Conservation (phyloP, 306 rosid species). For the Sechiopsis laciniata region DNA sequence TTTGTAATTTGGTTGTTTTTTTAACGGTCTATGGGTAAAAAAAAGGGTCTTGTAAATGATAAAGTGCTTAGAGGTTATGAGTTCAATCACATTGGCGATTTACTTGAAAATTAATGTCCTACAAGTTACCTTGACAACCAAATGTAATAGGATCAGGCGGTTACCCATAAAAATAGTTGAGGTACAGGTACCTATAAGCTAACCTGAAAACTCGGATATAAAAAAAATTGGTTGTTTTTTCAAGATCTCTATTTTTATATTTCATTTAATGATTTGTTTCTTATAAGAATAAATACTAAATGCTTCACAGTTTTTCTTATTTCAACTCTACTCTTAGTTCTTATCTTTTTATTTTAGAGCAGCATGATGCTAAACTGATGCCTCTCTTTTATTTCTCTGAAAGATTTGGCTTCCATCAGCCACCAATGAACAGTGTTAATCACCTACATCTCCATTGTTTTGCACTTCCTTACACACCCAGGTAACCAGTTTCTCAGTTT, state of each 20-base stretch:
- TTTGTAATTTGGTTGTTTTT: neutral
- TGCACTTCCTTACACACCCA: conserved; percentile 72
- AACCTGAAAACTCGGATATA: too few species aligned
- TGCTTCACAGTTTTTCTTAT: neutral
- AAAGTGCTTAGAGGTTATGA: too few species aligned
- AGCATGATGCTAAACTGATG: neutral
- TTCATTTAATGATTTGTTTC: neutral
- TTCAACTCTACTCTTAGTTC: conserved; percentile 1
- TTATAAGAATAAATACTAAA: neutral
- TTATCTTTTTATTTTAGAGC: neutral
- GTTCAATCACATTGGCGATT: too few species aligned
- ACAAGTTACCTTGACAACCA: too few species aligned
- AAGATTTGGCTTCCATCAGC: conserved; percentile 96
- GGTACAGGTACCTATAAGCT: too few species aligned
- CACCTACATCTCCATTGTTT: conserved; percentile 84
- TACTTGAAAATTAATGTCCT: too few species aligned
- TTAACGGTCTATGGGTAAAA: neutral
- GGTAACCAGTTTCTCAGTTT: conserved; percentile 35
- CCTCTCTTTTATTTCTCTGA: conserved; percentile 18
- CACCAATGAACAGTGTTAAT: conserved; percentile 76
- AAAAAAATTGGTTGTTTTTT: too few species aligned
- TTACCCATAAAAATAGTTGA: too few species aligned
- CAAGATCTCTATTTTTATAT: neutral
- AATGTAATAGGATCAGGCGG: too few species aligned
- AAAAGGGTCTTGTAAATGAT: too few species aligned